Evolutionary conservation across 441 rosid species (phyloP), one percentile per base, ranked within the genome.

Genomic region (Theobroma grandiflorum): DNA sequence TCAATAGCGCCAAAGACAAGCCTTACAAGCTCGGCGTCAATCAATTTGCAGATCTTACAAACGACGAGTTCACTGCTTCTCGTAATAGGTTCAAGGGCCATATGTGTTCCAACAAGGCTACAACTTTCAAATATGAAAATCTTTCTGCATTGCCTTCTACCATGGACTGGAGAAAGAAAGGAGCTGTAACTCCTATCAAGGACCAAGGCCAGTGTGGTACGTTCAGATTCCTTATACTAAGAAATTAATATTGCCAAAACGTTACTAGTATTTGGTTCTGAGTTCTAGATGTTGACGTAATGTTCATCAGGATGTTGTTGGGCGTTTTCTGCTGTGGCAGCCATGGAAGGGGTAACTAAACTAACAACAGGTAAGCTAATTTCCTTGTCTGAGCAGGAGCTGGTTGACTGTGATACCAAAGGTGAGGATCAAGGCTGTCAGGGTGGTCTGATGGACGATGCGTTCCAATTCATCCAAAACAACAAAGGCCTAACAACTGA

Each of bases 91-190:
- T 42, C 37, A 61, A 63, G 42, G 63, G 63, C 2, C 68, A 63
- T 31, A 31, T 63, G 43, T 37, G 40, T 37, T 63, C 68, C 43
- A 47, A 50, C 42, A 14, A 26, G 40, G 74, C 74, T 49, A 26
- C 42, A 5, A 45, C 58, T 49, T 70, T 70, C 74, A 70, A 47
- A 15, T 70, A 70, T 6, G 74, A 71, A 49, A 50, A 71, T 35
- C 1, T 4, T 4, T 14, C 61, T 9, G 26, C 40, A 3, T 47
- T 71, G 16, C 75, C 75, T 47, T 26, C 75, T 31, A 15, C 43
- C 8, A 15, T 71, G 20, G 75, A 71, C n/a, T 71, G 75, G 75
- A 71, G 59, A 31, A 33, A 71, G 22, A 33, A 71, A 71, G 75
- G 59, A 14, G 75, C 42, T 49, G 59, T 53, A 3, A 49, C 58